Evolutionary conservation across 2,329 filamentous ascomycete genomes (phyloP).

Genomic region (Xylariaceae sp.): DNA sequence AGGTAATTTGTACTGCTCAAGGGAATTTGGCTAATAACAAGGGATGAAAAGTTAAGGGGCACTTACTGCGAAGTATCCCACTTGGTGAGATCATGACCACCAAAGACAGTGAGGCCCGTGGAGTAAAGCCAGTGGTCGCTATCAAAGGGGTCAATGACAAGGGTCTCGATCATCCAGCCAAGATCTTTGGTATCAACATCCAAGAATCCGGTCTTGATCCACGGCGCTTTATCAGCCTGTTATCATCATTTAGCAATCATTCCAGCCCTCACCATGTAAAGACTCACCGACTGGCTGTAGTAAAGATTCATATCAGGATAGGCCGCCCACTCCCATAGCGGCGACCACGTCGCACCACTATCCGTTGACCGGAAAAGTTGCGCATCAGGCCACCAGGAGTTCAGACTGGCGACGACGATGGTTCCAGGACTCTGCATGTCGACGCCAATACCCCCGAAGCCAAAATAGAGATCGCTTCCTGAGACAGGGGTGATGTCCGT

Average conservation of each 20-base stretch:
- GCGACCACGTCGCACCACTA: constrained; percentile 50
- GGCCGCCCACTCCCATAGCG: constrained; percentile 46
- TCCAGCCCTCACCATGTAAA: too few relatives aligned
- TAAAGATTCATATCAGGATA: constrained; percentile 43
- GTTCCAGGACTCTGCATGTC: constrained; percentile 52
- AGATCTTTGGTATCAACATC: constrained; percentile 45
- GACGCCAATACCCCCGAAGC: constrained; percentile 51
- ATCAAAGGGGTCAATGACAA: constrained; percentile 54
- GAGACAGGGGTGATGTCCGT: constrained; percentile 52
- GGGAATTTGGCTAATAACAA: neutral
- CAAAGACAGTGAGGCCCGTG: constrained; percentile 52
- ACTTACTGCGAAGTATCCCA: constrained; percentile 40
- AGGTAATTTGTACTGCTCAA: neutral
- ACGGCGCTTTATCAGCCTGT: constrained; percentile 44
- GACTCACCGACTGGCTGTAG: constrained; percentile 40
- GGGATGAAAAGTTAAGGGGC: neutral
- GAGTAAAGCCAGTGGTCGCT: constrained; percentile 57
- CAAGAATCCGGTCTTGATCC: constrained; percentile 47
- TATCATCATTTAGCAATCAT: neutral
- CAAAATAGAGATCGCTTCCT: constrained; percentile 43
- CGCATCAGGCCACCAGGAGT: constrained; percentile 56
- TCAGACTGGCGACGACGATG: constrained; percentile 51
- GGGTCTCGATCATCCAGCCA: constrained; percentile 57
- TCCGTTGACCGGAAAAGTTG: constrained; percentile 52
- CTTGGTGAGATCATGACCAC: constrained; percentile 49